Conservation (phyloP, 768 basidiomycete species). For the Russula griseocarnosa region DNA sequence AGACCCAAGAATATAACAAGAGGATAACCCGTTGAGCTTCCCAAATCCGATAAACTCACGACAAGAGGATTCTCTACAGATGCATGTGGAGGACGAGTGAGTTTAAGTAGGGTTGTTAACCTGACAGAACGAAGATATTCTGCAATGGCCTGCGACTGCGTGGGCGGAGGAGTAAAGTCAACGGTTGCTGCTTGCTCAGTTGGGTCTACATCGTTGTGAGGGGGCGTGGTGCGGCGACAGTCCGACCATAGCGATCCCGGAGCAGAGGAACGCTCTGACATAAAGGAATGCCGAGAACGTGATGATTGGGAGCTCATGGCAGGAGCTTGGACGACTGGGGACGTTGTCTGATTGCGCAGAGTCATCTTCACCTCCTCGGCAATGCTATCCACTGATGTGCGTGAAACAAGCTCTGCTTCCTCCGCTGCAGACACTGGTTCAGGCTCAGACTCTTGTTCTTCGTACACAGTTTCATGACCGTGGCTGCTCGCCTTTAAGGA, state of each 20-base stretch:
- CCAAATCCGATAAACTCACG: constrained; percentile 92
- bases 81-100: constrained; percentile 77
- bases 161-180: constrained; percentile 42
- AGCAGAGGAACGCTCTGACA: constrained; percentile 24
- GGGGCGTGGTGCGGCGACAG: constrained; percentile 1
- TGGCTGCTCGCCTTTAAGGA: constrained; percentile 47
- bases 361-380: constrained; percentile 77
- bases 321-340: constrained; percentile 38
- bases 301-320: constrained; percentile 31
- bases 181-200: constrained; percentile 41
- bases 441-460: constrained; percentile 46
- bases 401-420: constrained; percentile 61
- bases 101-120: constrained; percentile 74
- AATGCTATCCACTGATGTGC: constrained; percentile 86
- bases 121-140: constrained; percentile 83
- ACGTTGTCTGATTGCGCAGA: constrained; percentile 52
- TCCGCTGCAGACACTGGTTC: constrained; percentile 51
- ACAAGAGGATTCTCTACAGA: constrained; percentile 68
- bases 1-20: constrained; percentile 90
- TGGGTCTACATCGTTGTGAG: constrained; percentile 27
- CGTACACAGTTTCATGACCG: constrained; percentile 44
- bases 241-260: constrained; percentile 17
- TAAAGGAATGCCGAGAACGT: constrained; percentile 30
- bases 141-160: constrained; percentile 69
- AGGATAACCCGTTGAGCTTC: constrained; percentile 78